Evolutionary conservation across 129 eudicot genomes (phyloP).

Genomic region (Escallonia rubra): DNA sequence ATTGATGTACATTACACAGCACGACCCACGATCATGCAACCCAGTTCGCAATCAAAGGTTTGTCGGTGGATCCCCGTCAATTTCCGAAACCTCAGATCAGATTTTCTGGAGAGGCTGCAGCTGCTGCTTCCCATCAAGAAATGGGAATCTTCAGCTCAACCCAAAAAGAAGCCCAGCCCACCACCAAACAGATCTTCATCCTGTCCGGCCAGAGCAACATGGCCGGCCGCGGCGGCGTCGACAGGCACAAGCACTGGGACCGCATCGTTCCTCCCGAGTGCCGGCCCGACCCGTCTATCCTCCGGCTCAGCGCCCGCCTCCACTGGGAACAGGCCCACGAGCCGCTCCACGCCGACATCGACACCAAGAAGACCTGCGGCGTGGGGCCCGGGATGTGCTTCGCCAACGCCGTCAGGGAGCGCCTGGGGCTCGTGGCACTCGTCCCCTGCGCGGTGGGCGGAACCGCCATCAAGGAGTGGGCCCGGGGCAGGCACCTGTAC

Average conservation of each 20-base stretch:
- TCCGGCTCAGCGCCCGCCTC: conserved; percentile 70
- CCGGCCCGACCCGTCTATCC: conserved; percentile 58
- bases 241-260: conserved; percentile 61
- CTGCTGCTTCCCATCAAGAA: no score
- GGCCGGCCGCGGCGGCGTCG: conserved; percentile 94
- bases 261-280: conserved; percentile 58
- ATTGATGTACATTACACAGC: no score
- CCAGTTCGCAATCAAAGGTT: no score
- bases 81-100: no score
- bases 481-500: conserved; percentile 45
- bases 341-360: conserved; percentile 87
- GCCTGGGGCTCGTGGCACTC: conserved; percentile 40
- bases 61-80: no score
- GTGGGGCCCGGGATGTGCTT: conserved; percentile 90
- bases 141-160: conserved; percentile 35
- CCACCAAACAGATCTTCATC: conserved; percentile 57
- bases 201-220: conserved; percentile 98
- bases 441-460: conserved; percentile 91
- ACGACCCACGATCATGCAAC: no score
- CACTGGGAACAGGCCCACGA: conserved; percentile 76
- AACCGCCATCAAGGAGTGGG: conserved; percentile 78
- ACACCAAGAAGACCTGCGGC: conserved; percentile 60
- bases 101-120: no score
- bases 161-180: conserved; percentile 21
- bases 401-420: conserved; percentile 70